phyloP scores from a whole-genome alignment of 2,329 filamentous ascomycete species.

The Hymenoscyphus fraxineus region DNA sequence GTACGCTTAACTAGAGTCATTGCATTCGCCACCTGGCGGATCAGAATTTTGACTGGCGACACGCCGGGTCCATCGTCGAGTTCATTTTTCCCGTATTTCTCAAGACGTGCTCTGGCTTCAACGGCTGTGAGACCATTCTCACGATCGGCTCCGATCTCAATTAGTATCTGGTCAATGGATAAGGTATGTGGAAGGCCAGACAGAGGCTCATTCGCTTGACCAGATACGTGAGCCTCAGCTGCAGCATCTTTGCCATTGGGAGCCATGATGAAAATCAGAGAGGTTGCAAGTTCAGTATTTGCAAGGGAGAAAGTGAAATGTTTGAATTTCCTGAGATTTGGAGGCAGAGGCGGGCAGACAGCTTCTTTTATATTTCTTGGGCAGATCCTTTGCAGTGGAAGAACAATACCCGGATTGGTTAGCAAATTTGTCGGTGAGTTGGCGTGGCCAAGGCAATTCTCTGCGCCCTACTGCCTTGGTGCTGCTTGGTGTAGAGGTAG shows the following conservation, averaged over 20 bases:
- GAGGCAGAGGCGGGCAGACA: no score
- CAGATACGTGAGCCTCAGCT: conserved; percentile 36
- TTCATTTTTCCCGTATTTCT: conserved; percentile 58
- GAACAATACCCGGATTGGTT: no score
- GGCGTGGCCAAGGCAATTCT: no score
- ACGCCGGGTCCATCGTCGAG: conserved; percentile 59
- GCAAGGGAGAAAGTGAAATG: no score
- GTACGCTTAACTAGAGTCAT: conserved; percentile 52
- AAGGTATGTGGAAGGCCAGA: conserved; percentile 61
- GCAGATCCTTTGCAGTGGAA: no score
- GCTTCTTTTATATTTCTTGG: no score
- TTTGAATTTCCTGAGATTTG: no score
- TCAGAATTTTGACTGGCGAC: conserved; percentile 58
- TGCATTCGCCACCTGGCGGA: conserved; percentile 64
- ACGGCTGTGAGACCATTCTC: conserved; percentile 24
- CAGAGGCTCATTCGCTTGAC: conserved; percentile 49
- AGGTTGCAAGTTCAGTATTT: no score
- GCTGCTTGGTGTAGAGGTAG: no score
- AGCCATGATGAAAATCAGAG: no score
- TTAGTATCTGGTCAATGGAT: conserved; percentile 45
- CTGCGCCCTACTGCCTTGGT: no score
- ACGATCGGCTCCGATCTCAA: conserved; percentile 49
- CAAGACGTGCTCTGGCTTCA: conserved; percentile 53
- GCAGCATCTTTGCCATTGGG: neutral
- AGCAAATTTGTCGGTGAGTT: no score